phyloP scores from a whole-genome alignment of 441 rosid species.

The Euphorbia schlechtendalii region DNA sequence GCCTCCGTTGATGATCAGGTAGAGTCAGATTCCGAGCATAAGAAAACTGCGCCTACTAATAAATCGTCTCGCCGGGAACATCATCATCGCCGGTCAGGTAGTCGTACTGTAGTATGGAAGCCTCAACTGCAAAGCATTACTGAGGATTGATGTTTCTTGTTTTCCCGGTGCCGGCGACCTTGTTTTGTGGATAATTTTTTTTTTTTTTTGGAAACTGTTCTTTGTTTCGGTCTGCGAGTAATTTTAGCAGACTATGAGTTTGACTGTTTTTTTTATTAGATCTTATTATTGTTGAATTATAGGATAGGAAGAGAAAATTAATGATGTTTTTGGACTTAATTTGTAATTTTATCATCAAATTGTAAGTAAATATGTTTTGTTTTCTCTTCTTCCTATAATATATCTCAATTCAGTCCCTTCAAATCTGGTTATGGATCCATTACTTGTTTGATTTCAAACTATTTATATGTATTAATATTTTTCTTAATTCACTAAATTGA shows the following conservation, averaged over 20 bases:
- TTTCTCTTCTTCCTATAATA: not conserved
- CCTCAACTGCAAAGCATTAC: conserved; percentile 67
- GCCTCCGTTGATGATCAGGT: not conserved
- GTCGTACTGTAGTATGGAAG: conserved; percentile 48
- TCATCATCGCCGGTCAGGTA: conserved; percentile 31
- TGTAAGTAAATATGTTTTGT: conserved; percentile 20
- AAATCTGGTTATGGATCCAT: too few species aligned
- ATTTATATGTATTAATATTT: too few species aligned
- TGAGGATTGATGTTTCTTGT: conserved; percentile 40
- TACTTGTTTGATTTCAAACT: too few species aligned
- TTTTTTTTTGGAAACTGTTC: not conserved
- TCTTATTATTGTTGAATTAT: not conserved
- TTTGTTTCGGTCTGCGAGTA: conserved; percentile 31
- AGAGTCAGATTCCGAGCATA: conserved; percentile 23
- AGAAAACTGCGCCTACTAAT: conserved; percentile 22
- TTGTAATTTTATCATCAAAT: conserved; percentile 18
- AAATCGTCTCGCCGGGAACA: conserved; percentile 31
- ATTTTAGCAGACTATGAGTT: conserved; percentile 35
- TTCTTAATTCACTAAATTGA: too few species aligned
- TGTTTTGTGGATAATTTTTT: conserved; percentile 2
- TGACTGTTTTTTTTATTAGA: not conserved
- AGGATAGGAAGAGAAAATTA: conserved; percentile 4
- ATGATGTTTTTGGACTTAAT: not conserved
- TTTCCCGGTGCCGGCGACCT: conserved; percentile 20
- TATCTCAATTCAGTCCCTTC: too few species aligned